Evolutionary conservation across 495 filamentous ascomycete genomes (phyloP).

Genomic region (Penicillium desertorum): DNA sequence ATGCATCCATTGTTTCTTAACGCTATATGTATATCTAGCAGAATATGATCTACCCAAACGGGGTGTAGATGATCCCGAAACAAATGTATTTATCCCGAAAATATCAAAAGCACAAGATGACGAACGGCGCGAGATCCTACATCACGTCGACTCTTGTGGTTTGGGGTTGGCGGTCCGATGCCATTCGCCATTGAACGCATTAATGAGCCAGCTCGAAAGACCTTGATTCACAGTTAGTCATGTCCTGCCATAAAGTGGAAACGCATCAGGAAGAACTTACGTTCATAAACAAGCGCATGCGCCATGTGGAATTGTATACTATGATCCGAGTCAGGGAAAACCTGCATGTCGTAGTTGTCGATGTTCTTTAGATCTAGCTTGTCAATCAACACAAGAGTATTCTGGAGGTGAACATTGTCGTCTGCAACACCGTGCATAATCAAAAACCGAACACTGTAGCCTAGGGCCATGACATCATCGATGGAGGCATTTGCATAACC

Average conservation of each 20-base stretch:
- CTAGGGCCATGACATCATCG: constrained; percentile 65
- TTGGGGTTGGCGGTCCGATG: constrained; percentile 66
- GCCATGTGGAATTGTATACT: constrained; percentile 94
- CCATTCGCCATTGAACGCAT: constrained; percentile 98
- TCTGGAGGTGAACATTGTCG: constrained; percentile 97
- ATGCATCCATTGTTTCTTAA: not conserved
- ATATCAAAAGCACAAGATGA: constrained; percentile 10
- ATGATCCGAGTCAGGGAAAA: constrained; percentile 96
- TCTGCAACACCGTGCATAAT: constrained; percentile 94
- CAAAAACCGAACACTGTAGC: constrained; percentile 77
- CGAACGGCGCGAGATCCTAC: constrained; percentile 24
- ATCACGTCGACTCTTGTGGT: constrained; percentile 46
- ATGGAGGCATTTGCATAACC: constrained; percentile 80
- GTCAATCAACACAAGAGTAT: constrained; percentile 81
- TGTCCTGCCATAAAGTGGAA: constrained; percentile 1
- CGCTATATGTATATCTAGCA: not conserved
- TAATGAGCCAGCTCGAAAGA: constrained; percentile 87
- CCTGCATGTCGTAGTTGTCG: constrained; percentile 94
- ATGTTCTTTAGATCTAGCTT: constrained; percentile 78
- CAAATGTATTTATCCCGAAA: constrained; percentile 10
- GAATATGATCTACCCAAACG: not conserved
- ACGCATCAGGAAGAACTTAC: constrained; percentile 52
- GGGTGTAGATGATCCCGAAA: not conserved
- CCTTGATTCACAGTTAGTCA: constrained; percentile 52
- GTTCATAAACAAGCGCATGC: constrained; percentile 89